A percentile compares a stretch with the other conserved stretches of the same genome.
Evolutionary conservation across 192 early-diverging fungal genomes (phyloP).

Genomic region (Entophlyctis luteolus): DNA sequence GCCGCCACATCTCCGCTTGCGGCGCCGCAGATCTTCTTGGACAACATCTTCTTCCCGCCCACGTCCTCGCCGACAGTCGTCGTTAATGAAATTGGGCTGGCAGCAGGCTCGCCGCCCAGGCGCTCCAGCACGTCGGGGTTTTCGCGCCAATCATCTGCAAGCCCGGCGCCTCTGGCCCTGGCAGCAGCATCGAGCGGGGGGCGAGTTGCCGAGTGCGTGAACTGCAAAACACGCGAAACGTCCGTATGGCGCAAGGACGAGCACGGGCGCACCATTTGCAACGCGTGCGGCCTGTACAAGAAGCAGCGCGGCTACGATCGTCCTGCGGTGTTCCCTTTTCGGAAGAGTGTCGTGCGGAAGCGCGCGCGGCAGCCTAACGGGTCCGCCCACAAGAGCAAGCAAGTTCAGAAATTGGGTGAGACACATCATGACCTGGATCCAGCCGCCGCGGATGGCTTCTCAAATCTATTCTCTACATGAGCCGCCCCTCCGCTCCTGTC

Average conservation of each 20-base stretch:
- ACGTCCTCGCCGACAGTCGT: no score
- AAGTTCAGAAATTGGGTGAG: not conserved
- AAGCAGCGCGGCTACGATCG: not conserved
- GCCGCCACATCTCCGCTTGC: no score
- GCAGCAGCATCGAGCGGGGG: not conserved
- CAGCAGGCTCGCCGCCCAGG: not conserved
- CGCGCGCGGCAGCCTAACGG: not conserved
- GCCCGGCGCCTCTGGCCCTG: not conserved
- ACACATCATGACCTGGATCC: not conserved
- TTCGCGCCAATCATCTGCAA: not conserved
- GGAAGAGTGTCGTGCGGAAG: not conserved
- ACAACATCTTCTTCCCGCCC: not conserved
- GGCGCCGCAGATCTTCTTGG: no score
- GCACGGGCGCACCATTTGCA: not conserved
- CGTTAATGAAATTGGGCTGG: no score
- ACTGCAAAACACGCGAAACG: not conserved
- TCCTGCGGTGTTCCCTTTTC: not conserved
- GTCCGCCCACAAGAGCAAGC: not conserved
- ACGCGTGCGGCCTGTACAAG: constrained; percentile 1
- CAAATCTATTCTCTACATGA: not conserved
- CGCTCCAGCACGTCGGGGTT: not conserved
- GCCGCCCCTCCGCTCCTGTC: not conserved
- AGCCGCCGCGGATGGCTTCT: not conserved
- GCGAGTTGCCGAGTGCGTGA: not conserved
- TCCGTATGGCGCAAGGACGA: not conserved